These are phyloP conservation scores for Narthecium ossifragum DNA, from an alignment of 106 monocot genomes.

Conservation along the genomic window DNA sequence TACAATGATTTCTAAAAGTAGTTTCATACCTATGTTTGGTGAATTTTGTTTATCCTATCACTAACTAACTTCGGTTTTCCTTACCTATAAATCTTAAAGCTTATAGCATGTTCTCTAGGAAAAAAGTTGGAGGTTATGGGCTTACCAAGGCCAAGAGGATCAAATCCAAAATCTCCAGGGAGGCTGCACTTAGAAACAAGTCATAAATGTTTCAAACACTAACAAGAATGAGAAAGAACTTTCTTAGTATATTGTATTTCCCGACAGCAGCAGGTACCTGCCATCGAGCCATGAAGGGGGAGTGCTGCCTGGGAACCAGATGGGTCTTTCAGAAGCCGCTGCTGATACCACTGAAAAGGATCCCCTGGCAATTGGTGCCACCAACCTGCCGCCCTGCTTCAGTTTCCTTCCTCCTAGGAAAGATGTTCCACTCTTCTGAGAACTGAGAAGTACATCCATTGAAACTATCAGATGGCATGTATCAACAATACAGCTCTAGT, in stretches of 20 bases:
- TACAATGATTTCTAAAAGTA: too few relatives aligned
- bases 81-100: too few relatives aligned
- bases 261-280: too few relatives aligned
- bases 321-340: slow-evolving; percentile 57
- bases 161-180: slow-evolving; percentile 96
- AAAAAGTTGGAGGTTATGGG: not conserved
- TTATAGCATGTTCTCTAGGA: too few relatives aligned
- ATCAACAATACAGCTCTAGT: not conserved
- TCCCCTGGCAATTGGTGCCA: slow-evolving; percentile 14
- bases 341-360: slow-evolving; percentile 47
- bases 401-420: slow-evolving; percentile 58
- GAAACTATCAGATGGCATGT: not conserved
- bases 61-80: too few relatives aligned
- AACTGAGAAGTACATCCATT: slow-evolving; percentile 17
- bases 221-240: not conserved
- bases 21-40: too few relatives aligned
- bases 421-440: slow-evolving; percentile 39
- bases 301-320: slow-evolving; percentile 99
- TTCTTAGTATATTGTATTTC: too few relatives aligned
- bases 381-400: slow-evolving; percentile 21
- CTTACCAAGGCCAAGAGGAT: slow-evolving; percentile 94
- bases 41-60: too few relatives aligned
- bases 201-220: not conserved
- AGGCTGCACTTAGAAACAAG: slow-evolving; percentile 41
- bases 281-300: slow-evolving; percentile 98